Evolutionary conservation across 352 stramenopile genomes (phyloP), one percentile per base, ranked within the genome.

Genomic region (Globisporangium camurandrum): DNA sequence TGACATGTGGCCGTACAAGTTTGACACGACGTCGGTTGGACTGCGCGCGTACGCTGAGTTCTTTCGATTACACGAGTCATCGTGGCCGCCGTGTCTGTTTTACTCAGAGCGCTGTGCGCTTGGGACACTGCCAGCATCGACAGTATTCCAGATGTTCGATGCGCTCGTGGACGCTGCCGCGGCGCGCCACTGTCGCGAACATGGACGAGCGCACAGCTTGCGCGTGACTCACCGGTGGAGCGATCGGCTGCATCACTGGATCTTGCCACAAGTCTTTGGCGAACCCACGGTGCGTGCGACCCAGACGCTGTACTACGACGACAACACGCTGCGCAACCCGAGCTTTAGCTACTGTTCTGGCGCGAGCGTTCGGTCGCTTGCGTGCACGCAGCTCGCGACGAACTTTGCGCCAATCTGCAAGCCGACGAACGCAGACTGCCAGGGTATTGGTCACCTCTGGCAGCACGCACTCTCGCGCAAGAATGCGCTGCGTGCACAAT

Each of bases 181-280:
- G 30, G 30, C 22, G 24, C 23, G 24, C 10, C 22, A 37, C 3
- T 17, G 30, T 10, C 26, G 3, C 4, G 36, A 6, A 19, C 14
- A 10, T 16, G 36, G 36, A 6, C 19, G 36, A 8, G 54, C 24
- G n/a, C 23, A 40, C 23, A 30, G 38, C 14, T 26, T 61, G 30
- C 46, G 54, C 30, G 23, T 40, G 6, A 51, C 7, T 30, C 61
- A 30, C 34, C 47, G 5, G 11, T 54, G 45, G 47, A 24, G 34
- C 12, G 59, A 71, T 34, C 54, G 52, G 0, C 19, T 67, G 1
- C 57, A 64, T 19, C 46, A 64, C 23, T 51, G 43, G 49, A 51
- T 50, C 36, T 39, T 67, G 8, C 59, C 62, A 5, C 61, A 41
- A 46, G 45, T 71, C 41, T 71, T 71, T 24, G 20, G 55, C 4